Evolutionary conservation across 768 basidiomycete genomes (phyloP), one percentile per base, ranked within the genome.

Genomic region (Phylloporus rhodoxanthus): DNA sequence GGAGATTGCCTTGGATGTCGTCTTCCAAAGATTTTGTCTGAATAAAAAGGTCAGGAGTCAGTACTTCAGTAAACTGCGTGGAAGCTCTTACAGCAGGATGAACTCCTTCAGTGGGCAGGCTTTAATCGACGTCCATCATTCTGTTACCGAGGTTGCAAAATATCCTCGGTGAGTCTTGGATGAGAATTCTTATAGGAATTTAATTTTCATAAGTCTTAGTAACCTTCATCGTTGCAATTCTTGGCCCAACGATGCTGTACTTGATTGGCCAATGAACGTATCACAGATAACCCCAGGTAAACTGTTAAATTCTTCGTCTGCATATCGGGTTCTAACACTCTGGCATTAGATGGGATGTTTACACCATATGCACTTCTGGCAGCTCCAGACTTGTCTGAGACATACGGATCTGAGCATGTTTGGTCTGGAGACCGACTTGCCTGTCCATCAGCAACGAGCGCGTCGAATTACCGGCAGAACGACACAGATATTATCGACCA

Each of bases 31-130:
- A 11, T 13, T 14, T 5, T 14, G 5, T n/a, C 5, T 9, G 26
- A 2, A 57, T 59, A 59, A 61, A 37, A 61, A 53, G 55, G 37
- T 48, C 25, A 21, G n/a, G 39, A 19, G 21, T 8, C 2, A 15
- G 5, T 36, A 9, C 8, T 20, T 8, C 7, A 4, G 8, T 13
- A 38, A 1, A 7, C 1, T 8, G 5, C 39, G 29, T 11, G 13
- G 32, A 34, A 26, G n/a, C 8, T 13, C 30, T 21, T 26, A 26
- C 40, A 33, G 5, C 25, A 37, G 8, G 5, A 45, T 43, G 43
- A 3, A 25, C 20, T 2, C 14, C 33, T 47, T 39, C 34, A 2
- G 43, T 15, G 45, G 44, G 6, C 43, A 43, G 11, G 3, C 10
- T 9, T 25, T 3, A 13, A 14, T 48, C 21, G 28, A n/a, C 8